These are phyloP conservation scores for Pythium graminicola DNA, from an alignment of 352 stramenopile genomes.

Conservation along the genomic window DNA sequence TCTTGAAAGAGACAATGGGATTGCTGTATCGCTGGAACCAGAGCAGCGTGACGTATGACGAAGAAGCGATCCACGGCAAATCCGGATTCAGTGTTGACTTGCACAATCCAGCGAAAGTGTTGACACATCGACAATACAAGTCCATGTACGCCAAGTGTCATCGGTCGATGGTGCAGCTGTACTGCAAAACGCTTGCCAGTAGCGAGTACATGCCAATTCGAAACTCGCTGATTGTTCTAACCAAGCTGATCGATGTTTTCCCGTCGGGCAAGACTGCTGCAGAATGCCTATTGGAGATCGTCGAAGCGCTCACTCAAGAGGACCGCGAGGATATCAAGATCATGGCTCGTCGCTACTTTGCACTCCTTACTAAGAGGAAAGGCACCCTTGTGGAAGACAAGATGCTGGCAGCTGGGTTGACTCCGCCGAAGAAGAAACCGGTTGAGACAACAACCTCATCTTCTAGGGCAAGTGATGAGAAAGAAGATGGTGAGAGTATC, in stretches of 20 bases:
- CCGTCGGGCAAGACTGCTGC: conserved; percentile 50
- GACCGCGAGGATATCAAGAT: conserved; percentile 87
- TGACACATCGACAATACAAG: conserved; percentile 74
- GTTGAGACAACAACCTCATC: conserved; percentile 9
- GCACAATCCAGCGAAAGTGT: conserved; percentile 43
- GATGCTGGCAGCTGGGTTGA: conserved; percentile 30
- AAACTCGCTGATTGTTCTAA: conserved; percentile 82
- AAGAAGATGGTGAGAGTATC: conserved; percentile 24
- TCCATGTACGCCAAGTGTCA: conserved; percentile 71
- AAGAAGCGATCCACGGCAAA: conserved; percentile 64
- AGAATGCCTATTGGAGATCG: conserved; percentile 53
- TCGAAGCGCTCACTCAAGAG: conserved; percentile 69
- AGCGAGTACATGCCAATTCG: conserved; percentile 81
- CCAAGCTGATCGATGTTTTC: conserved; percentile 86
- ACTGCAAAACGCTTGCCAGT: conserved; percentile 48
- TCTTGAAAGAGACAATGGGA: conserved; percentile 70
- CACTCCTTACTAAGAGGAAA: conserved; percentile 74
- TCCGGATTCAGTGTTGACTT: conserved; percentile 73
- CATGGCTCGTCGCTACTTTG: conserved; percentile 84
- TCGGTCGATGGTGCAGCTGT: conserved; percentile 58
- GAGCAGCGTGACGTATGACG: conserved; percentile 67
- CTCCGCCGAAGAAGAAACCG: conserved; percentile 18
- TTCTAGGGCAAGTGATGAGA: conserved; percentile 20
- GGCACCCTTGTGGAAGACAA: conserved; percentile 58
- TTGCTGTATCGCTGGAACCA: conserved; percentile 76